Evolutionary conservation across 2,329 filamentous ascomycete genomes (phyloP).

Genomic region (Blumeria graminis): DNA sequence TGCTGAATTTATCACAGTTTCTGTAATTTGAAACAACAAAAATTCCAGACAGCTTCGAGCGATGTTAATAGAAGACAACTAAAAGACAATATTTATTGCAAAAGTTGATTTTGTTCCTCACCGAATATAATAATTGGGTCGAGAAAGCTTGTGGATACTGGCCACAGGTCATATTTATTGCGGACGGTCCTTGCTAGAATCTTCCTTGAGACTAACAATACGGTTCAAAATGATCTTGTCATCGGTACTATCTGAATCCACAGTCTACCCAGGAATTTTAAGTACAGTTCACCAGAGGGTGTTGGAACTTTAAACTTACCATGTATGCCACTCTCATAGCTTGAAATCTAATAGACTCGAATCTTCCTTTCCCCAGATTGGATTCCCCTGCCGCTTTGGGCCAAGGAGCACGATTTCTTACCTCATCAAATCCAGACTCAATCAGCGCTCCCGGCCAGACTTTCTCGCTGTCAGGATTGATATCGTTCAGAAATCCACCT

Average conservation of each 20-base stretch:
- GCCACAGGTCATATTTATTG: too few species aligned
- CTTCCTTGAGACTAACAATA: conserved; percentile 81
- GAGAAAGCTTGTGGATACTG: too few species aligned
- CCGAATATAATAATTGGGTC: too few species aligned
- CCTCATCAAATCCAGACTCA: conserved; percentile 61
- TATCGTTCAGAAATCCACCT: conserved; percentile 60
- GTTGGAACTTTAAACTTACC: conserved; percentile 6
- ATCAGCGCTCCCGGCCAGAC: conserved; percentile 58
- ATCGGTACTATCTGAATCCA: conserved; percentile 56
- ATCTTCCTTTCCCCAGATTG: conserved; percentile 33
- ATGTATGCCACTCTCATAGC: conserved; percentile 63
- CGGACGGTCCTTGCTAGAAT: conserved; percentile 33
- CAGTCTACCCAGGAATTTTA: conserved; percentile 19
- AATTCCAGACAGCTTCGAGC: too few species aligned
- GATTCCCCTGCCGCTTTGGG: conserved; percentile 47
- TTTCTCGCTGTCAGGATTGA: conserved; percentile 65
- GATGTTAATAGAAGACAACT: too few species aligned
- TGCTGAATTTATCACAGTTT: too few species aligned
- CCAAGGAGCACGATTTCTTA: conserved; percentile 53
- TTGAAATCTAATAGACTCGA: conserved; percentile 70
- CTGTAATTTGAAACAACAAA: too few species aligned
- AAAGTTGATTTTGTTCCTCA: too few species aligned
- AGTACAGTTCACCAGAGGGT: background rate
- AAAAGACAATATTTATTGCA: too few species aligned
- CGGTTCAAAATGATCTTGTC: conserved; percentile 74